Evolutionary conservation across 495 filamentous ascomycete species (phyloP).

Genomic region (Podospora tetraspora): DNA sequence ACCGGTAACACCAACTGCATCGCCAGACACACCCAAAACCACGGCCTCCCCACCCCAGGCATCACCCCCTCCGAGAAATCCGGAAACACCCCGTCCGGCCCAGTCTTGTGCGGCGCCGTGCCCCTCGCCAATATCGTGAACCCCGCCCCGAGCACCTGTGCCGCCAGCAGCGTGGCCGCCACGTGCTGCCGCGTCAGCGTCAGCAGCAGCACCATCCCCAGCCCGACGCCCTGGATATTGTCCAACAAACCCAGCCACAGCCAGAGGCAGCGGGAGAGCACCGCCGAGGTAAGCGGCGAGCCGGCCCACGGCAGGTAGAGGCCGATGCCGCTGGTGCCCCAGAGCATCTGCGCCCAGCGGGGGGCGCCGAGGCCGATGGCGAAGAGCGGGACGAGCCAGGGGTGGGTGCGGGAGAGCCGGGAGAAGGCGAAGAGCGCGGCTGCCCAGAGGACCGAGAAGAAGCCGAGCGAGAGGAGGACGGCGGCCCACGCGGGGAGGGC

Average conservation of each 20-base stretch:
- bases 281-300: slow-evolving; percentile 42
- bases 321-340: slow-evolving; percentile 54
- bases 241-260: slow-evolving; percentile 62
- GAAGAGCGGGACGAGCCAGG: slow-evolving; percentile 63
- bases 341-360: slow-evolving; percentile 62
- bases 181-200: slow-evolving; percentile 58
- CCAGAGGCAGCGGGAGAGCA: slow-evolving; percentile 54
- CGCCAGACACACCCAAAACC: slow-evolving; percentile 61
- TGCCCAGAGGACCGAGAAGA: slow-evolving; percentile 57
- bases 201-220: slow-evolving; percentile 60
- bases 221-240: slow-evolving; percentile 55
- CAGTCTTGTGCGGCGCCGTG: slow-evolving; percentile 50
- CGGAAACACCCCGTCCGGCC: slow-evolving; percentile 57
- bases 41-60: slow-evolving; percentile 43
- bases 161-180: slow-evolving; percentile 49
- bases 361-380: slow-evolving; percentile 59
- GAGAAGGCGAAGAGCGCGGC: slow-evolving; percentile 45
- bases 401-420: slow-evolving; percentile 53
- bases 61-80: slow-evolving; percentile 37
- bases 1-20: slow-evolving; percentile 60
- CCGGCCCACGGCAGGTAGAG: slow-evolving; percentile 57
- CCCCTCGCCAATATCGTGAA: slow-evolving; percentile 31
- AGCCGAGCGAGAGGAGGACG: slow-evolving; percentile 48
- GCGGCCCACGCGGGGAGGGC: slow-evolving; percentile 51
- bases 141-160: slow-evolving; percentile 50